A percentile compares a stretch with the other conserved stretches of the same genome.
Evolutionary conservation across 148 eudicot species (phyloP).

Genomic region (Amaranthus cruentus): DNA sequence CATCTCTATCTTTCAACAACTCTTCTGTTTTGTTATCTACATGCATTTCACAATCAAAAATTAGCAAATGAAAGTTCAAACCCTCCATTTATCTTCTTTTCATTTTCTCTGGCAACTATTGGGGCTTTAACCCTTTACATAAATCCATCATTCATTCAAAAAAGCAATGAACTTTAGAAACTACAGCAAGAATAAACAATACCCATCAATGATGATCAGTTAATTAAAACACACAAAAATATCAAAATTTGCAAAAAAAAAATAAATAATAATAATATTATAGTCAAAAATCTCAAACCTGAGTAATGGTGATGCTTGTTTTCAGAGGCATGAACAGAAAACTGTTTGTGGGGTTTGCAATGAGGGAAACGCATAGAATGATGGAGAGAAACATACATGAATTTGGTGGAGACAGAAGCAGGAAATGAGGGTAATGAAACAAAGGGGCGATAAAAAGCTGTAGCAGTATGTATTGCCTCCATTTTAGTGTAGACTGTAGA

Average conservation of each 20-base stretch:
- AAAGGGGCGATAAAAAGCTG: neutral
- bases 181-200: neutral
- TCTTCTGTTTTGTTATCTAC: conserved; percentile 30
- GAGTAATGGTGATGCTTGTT: conserved; percentile 5
- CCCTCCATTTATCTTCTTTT: neutral
- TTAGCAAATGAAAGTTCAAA: neutral
- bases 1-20: conserved; percentile 22
- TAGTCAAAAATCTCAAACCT: conserved; percentile 12
- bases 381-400: neutral
- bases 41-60: neutral
- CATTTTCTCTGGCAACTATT: neutral
- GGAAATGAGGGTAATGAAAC: neutral
- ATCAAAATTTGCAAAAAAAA: neutral
- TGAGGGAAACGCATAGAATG: neutral
- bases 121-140: neutral
- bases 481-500: neutral
- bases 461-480: conserved; percentile 11
- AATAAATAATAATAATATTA: neutral
- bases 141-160: neutral
- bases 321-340: conserved; percentile 14
- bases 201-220: neutral
- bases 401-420: conserved; percentile 5
- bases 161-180: neutral
- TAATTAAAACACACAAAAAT: neutral
- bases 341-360: conserved; percentile 8